Evolutionary conservation across 108 stramenopile species (phyloP).

Genomic region (Epithemia pelagica): DNA sequence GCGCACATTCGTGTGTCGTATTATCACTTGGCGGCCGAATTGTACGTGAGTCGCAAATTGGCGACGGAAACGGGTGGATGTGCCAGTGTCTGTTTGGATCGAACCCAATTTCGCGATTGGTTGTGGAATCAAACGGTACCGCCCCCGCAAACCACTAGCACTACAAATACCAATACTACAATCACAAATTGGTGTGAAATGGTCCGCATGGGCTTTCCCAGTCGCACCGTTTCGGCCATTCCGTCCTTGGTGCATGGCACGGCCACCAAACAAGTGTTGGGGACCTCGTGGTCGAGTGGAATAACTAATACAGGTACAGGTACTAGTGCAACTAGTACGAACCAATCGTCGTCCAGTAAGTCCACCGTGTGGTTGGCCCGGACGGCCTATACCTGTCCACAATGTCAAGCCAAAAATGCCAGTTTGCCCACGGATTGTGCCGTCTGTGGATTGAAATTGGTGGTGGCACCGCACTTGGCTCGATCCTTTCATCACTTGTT

Average conservation of each 20-base stretch:
- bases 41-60: constrained; percentile 71
- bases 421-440: constrained; percentile 81
- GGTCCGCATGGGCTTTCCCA: constrained; percentile 83
- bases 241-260: constrained; percentile 67
- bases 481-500: constrained; percentile 91
- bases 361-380: constrained; percentile 42
- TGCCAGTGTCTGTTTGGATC: constrained; percentile 71
- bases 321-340: neutral
- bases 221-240: constrained; percentile 51
- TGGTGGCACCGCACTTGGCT: constrained; percentile 80
- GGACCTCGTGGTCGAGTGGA: neutral
- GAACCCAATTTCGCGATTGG: constrained; percentile 65
- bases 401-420: constrained; percentile 65
- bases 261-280: constrained; percentile 40
- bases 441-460: constrained; percentile 84
- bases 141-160: constrained; percentile 35
- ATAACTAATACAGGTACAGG: neutral
- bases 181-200: constrained; percentile 46
- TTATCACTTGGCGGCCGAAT: constrained; percentile 67
- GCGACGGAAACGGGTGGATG: constrained; percentile 71
- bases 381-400: constrained; percentile 75
- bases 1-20: constrained; percentile 66
- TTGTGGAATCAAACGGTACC: constrained; percentile 67
- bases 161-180: constrained; percentile 1
- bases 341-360: neutral